Evolutionary conservation across 148 eudicot genomes (phyloP).

Genomic region (Chenopodium formosanum): DNA sequence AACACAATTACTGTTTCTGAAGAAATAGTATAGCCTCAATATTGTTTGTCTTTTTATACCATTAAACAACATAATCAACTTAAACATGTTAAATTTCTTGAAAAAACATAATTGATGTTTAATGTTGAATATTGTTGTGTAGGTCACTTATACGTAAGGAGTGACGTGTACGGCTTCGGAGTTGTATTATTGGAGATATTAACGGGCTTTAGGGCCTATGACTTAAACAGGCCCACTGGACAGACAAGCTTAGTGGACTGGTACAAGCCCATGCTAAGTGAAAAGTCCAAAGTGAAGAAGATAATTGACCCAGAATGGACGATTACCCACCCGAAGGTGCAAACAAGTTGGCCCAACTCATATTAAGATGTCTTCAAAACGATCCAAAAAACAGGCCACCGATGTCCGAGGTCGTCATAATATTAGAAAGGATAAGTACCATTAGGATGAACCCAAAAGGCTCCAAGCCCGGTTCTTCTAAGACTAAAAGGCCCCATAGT

Average conservation of each 20-base stretch:
- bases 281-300: conserved; percentile 46
- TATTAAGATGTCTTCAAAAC: conserved; percentile 48
- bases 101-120: too few relatives aligned
- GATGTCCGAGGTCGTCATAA: conserved; percentile 53
- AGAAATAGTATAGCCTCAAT: too few relatives aligned
- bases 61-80: too few relatives aligned
- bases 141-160: conserved; percentile 71
- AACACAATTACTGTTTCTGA: too few relatives aligned
- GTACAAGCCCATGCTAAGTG: conserved; percentile 55
- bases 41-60: too few relatives aligned
- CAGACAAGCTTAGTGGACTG: conserved; percentile 54
- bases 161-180: conserved; percentile 83
- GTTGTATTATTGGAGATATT: conserved; percentile 67
- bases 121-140: background rate
- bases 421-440: conserved; percentile 41
- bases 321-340: conserved; percentile 55
- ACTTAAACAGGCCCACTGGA: conserved; percentile 45
- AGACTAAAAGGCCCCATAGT: conserved; percentile 9
- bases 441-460: conserved; percentile 38
- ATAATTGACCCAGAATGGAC: conserved; percentile 57
- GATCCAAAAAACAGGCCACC: conserved; percentile 56
- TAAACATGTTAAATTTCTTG: too few relatives aligned
- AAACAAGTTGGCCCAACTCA: conserved; percentile 47
- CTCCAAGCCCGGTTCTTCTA: conserved; percentile 23
- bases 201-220: conserved; percentile 58